These are phyloP conservation scores for Penicillium polonicum DNA, from an alignment of 2,329 filamentous ascomycete genomes.

Conservation along the genomic window DNA sequence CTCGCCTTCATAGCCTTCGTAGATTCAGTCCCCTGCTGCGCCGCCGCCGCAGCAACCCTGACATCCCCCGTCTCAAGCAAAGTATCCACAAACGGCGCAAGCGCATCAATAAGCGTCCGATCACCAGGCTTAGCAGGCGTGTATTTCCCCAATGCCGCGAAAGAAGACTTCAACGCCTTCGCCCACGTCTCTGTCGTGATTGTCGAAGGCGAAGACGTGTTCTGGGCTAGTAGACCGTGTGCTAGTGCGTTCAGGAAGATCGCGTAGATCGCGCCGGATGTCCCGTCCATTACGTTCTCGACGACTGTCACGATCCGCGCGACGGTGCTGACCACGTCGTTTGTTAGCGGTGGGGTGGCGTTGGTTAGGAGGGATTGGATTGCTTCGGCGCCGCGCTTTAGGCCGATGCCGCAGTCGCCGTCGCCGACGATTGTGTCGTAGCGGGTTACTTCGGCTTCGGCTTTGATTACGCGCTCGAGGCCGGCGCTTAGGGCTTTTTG, in stretches of 20 bases:
- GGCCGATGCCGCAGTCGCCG: conserved; percentile 82
- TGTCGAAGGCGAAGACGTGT: conserved; percentile 44
- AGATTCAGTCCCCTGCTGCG: conserved; percentile 70
- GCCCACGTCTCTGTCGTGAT: conserved; percentile 59
- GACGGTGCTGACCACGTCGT: conserved; percentile 61
- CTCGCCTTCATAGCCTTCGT: conserved; percentile 93
- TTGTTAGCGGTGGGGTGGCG: conserved; percentile 44
- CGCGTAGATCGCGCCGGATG: conserved; percentile 73
- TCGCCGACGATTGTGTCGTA: conserved; percentile 83
- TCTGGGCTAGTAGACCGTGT: conserved; percentile 61
- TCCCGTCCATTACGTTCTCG: conserved; percentile 71
- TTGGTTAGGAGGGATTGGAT: conserved; percentile 47
- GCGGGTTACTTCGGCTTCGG: conserved; percentile 64
- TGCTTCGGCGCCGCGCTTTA: conserved; percentile 80
- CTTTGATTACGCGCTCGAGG: conserved; percentile 59
- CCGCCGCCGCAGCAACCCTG: conserved; percentile 70
- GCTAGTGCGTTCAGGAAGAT: conserved; percentile 89
- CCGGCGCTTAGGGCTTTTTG: conserved; percentile 56
- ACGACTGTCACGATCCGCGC: conserved; percentile 62
- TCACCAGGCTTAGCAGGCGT: conserved; percentile 89
- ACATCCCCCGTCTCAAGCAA: conserved; percentile 66
- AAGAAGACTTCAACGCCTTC: conserved; percentile 68
- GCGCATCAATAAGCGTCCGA: conserved; percentile 83
- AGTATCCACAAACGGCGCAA: conserved; percentile 80
- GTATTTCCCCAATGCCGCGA: conserved; percentile 71